phyloP scores from a whole-genome alignment of 345 rosid species.

The Eutrema yunnanense region DNA sequence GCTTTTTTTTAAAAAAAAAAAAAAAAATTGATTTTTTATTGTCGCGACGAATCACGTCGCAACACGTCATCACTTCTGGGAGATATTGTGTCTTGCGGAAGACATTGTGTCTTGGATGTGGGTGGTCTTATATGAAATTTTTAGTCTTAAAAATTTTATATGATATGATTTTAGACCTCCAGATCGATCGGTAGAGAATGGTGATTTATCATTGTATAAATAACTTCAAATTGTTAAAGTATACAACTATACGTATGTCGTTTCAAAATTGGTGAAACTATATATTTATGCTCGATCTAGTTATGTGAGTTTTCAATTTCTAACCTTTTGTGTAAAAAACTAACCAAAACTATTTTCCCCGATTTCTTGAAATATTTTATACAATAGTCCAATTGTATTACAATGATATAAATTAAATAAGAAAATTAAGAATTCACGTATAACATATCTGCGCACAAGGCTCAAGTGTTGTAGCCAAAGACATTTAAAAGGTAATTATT shows the following conservation, averaged over 20 bases:
- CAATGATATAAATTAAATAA: background rate
- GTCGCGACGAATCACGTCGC: too few species aligned
- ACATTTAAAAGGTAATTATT: slow-evolving; percentile 14
- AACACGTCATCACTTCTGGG: too few species aligned
- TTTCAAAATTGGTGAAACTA: background rate
- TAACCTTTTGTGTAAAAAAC: too few species aligned
- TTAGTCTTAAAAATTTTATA: background rate
- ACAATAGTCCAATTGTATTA: background rate
- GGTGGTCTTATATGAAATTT: too few species aligned
- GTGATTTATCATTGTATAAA: background rate
- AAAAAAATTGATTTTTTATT: too few species aligned
- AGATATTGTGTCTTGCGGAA: too few species aligned
- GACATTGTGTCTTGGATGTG: too few species aligned
- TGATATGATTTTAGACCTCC: background rate
- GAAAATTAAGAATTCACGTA: background rate
- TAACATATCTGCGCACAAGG: background rate
- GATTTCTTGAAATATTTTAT: background rate
- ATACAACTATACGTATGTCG: background rate
- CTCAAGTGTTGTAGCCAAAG: background rate
- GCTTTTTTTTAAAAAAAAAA: too few species aligned
- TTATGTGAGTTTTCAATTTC: too few species aligned
- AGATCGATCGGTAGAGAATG: background rate
- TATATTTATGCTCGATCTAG: background rate
- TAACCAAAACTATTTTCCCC: too few species aligned
- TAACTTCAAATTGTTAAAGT: background rate